Conservation (phyloP, 306 rosid genomes). For the Vicia villosa region DNA sequence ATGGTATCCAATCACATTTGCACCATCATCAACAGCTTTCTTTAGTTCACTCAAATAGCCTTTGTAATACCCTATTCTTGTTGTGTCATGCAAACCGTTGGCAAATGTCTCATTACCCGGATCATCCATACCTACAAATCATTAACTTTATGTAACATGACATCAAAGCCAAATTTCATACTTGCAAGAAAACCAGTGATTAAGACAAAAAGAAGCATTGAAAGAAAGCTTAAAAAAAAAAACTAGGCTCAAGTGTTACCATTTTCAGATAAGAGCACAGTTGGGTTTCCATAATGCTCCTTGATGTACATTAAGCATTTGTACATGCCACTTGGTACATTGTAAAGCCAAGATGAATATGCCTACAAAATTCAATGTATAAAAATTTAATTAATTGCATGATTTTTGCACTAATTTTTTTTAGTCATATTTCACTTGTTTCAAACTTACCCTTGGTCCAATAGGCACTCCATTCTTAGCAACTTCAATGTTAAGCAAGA, state of each 20-base stretch:
- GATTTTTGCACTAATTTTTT: neutral
- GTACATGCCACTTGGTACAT: slow-evolving; percentile 98
- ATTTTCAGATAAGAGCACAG: slow-evolving; percentile 81
- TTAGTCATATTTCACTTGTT: neutral
- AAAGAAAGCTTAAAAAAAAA: neutral
- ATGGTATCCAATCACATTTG: slow-evolving; percentile 73
- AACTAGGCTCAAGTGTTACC: slow-evolving; percentile 45
- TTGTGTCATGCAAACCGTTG: slow-evolving; percentile 65
- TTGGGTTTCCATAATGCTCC: slow-evolving; percentile 76
- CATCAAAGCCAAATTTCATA: too few relatives aligned
- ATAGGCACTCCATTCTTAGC: slow-evolving; percentile 76
- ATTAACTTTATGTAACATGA: too few relatives aligned
- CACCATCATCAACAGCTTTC: slow-evolving; percentile 78
- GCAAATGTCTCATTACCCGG: slow-evolving; percentile 66
- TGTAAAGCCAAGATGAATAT: slow-evolving; percentile 83
- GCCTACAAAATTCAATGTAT: slow-evolving; percentile 52
- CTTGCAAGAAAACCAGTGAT: too few relatives aligned
- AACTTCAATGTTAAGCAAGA: slow-evolving; percentile 50
- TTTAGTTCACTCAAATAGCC: slow-evolving; percentile 67
- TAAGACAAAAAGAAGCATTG: too few relatives aligned
- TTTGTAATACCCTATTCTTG: slow-evolving; percentile 72
- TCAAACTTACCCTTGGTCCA: slow-evolving; percentile 72
- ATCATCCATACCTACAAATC: slow-evolving; percentile 77
- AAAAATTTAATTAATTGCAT: slow-evolving; percentile 1
- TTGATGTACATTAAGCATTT: slow-evolving; percentile 71